Evolutionary conservation across 2,329 filamentous ascomycete species (phyloP).

Genomic region (Ophioceras dolichostomum): DNA sequence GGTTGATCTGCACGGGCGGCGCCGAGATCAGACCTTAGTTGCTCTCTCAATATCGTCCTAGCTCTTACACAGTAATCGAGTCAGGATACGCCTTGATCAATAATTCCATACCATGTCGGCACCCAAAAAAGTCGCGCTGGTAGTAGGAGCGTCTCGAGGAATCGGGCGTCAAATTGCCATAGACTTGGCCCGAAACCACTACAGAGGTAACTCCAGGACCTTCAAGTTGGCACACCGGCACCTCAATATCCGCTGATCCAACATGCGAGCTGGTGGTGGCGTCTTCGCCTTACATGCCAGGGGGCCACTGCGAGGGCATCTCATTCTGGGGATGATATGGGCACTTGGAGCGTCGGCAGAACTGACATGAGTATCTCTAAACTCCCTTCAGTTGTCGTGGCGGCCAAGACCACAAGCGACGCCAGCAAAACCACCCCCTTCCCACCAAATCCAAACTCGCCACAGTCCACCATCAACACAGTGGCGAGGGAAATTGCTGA

Average conservation of each 20-base stretch:
- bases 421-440: constrained; percentile 43
- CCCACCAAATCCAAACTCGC: constrained; percentile 66
- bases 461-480: constrained; percentile 65
- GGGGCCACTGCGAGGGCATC: no score
- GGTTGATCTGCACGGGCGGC: no score
- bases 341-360: no score
- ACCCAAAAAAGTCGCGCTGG: constrained; percentile 3
- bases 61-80: no score
- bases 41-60: no score
- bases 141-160: constrained; percentile 5
- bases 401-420: constrained; percentile 63
- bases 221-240: neutral
- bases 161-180: constrained; percentile 5
- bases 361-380: no score
- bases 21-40: no score
- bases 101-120: no score
- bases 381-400: constrained; percentile 72
- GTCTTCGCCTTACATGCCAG: no score
- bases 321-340: no score
- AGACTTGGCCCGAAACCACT: constrained; percentile 2
- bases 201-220: constrained; percentile 1
- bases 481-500: constrained; percentile 62
- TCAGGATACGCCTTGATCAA: no score
- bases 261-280: neutral
- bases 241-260: neutral